Percentiles rank a stretch among this genome's conserved stretches.
These are phyloP conservation scores for Isatis tinctoria DNA, from an alignment of 345 rosid genomes.

Conservation along the genomic window DNA sequence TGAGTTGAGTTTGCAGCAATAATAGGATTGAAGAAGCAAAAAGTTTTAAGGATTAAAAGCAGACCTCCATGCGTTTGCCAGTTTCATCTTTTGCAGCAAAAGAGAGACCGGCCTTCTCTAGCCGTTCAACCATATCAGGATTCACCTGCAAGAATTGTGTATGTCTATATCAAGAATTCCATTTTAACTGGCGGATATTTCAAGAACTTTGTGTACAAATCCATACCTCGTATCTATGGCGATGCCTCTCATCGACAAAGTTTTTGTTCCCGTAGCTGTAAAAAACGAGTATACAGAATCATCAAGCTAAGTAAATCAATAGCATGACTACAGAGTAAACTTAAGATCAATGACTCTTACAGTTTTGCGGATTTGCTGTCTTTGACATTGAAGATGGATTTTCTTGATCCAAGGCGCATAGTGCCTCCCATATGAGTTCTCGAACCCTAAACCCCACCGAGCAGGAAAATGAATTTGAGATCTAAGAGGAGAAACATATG, in stretches of 20 bases:
- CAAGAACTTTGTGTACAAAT: not conserved
- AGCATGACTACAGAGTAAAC: not conserved
- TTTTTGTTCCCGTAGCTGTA: conserved; percentile 64
- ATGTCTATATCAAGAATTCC: not conserved
- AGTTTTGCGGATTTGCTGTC: conserved; percentile 77
- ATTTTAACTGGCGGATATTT: not conserved
- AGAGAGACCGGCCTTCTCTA: conserved; percentile 77
- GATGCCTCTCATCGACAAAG: conserved; percentile 84
- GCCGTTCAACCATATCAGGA: conserved; percentile 67
- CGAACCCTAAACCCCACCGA: conserved; percentile 57
- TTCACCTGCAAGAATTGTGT: conserved; percentile 55
- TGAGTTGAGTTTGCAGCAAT: not conserved
- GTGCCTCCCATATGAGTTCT: conserved; percentile 97
- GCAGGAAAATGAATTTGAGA: not conserved
- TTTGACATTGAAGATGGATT: conserved; percentile 53
- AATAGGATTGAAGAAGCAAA: not conserved
- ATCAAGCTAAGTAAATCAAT: not conserved
- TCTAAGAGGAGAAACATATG: not conserved
- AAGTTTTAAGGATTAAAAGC: not conserved
- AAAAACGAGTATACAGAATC: not conserved
- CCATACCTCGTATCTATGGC: conserved; percentile 94
- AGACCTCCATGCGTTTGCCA: conserved; percentile 89
- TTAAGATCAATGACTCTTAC: conserved; percentile 41
- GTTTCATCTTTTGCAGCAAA: conserved; percentile 93
- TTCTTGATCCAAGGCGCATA: conserved; percentile 93